Base-by-base conservation (phyloP, 1,139 yeast species). In the Taphrina populina region DNA sequence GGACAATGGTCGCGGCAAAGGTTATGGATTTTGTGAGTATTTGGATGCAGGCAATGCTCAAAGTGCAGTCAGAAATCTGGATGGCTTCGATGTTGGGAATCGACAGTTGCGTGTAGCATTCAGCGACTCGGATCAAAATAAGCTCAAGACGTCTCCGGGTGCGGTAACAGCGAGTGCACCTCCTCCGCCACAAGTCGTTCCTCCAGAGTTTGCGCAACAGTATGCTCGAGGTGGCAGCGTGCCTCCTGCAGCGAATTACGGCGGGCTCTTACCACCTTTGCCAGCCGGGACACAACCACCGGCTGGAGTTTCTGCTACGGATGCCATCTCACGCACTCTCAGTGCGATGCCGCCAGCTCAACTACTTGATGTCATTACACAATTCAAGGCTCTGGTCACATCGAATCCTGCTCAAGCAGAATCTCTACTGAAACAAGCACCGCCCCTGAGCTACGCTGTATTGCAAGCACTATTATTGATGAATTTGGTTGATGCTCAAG, bases 1-100 rank as follows among this genome's bases (percentile, higher is more conserved):
- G 41, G 82, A 82, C 58, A 88, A 95, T 0, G 97, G 97, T 2
- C 84, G 83, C 66, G 86, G 95, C 15, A 88, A 84, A 68, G 97
- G 97, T 0, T 87, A 81, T 68, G 96, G 95, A 2, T 86, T 84
- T 64, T 83, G 90, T 19, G 90, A 85, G 63, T 90, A 36, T 13
- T 34, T 58, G 55, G 64, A 78, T 62, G 64, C 72, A 17, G 95
- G 86, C 63, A 85, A 96, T 0, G 96, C 96, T 1, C 82, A 87
- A 1, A 83, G 94, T 13, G 97, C 97, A 0, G 95, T 88, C 17
- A 74, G 97, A 59, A 92, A 90, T 70, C 73, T 90, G 63, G 86
- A 87, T 68, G 85, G 87, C 62, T 83, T 84, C 70, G 76, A 79
- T 27, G 78, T 90, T 47, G 95, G 95, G 0, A 79, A 80, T 58